Base-by-base conservation (phyloP, 2,329 filamentous ascomycete species). In the Parastagonospora avenae region DNA sequence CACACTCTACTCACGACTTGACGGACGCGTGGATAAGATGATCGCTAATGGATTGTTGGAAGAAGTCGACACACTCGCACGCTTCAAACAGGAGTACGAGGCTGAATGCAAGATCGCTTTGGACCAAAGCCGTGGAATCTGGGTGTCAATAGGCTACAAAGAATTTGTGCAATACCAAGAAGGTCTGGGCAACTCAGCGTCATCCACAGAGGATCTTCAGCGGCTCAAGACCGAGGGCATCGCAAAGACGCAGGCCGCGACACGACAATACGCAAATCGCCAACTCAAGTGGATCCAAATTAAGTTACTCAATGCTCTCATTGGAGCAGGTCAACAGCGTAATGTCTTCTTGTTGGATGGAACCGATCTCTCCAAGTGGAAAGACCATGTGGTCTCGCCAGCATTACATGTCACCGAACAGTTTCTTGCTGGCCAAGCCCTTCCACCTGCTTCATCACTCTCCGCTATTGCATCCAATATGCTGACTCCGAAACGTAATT, bases 81-180 rank as follows among this genome's bases (percentile, higher is more conserved):
- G 74, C 1, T 81, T 82, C 52, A 73, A 82, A 2, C 62, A 75
- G 12, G 60, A 73, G 4, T 73, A 80, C 46, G 69, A 77, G 41
- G 68, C 76, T 0, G 64, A 76, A 1, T 63, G 60, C 4, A 87
- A 85, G 0, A 72, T 79, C 1, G 58, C 73, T 0, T 74, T 94
- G 2, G 91, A 97, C 66, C 81, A 85, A 58, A 89, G 84, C 1
- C 85, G 87, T 46, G 95, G 94, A 0, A 95, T 99, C 37, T 99
- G 93, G 92, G 89, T 96, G 46, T 94, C 92, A 1, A 99, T 99
- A 55, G 94, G 94, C 1, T 97, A 92, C 75, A 97, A 95, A 70
- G 91, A 99, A 68, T 89, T 97, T 67, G 82, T 89, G 50, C 80
- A 84, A 0, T 96, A 92, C 65, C 76, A 92, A 16, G 35, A 54